Conservation (phyloP, 2,329 filamentous ascomycete genomes). For the Alternaria triticina region DNA sequence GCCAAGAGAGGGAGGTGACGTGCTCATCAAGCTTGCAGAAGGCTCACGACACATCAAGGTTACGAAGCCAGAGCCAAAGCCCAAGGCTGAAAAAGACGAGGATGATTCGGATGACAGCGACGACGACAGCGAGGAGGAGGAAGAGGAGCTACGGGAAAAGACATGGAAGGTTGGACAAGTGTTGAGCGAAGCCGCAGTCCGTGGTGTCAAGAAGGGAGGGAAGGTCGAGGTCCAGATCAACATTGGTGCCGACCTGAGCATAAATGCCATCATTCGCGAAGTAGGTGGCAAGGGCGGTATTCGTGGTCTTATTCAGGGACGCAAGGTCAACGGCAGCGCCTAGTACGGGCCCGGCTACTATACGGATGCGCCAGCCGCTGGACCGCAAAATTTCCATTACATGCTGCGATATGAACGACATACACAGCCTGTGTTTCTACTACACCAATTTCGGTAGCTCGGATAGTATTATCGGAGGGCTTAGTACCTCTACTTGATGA, state of each 20-base stretch:
- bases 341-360: conserved; percentile 10
- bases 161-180: conserved; percentile 86
- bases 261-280: conserved; percentile 83
- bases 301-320: conserved; percentile 37
- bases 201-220: conserved; percentile 81
- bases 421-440: neutral
- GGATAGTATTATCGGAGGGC: neutral
- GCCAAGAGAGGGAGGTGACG: conserved; percentile 82
- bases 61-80: conserved; percentile 82
- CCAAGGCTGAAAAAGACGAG: conserved; percentile 69
- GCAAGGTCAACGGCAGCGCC: conserved; percentile 41
- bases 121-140: conserved; percentile 72
- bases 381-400: neutral
- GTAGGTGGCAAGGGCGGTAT: conserved; percentile 82
- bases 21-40: conserved; percentile 87
- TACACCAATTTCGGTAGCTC: neutral
- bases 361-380: neutral
- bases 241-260: conserved; percentile 77
- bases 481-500: neutral
- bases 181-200: conserved; percentile 85
- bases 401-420: neutral
- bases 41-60: conserved; percentile 91
- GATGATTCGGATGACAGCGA: conserved; percentile 66
- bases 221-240: conserved; percentile 96
- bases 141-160: conserved; percentile 87